Percentiles rank a stretch among this genome's conserved stretches.
phyloP scores from a whole-genome alignment of 192 early-diverging fungal species.

The Coemansia sp. region DNA sequence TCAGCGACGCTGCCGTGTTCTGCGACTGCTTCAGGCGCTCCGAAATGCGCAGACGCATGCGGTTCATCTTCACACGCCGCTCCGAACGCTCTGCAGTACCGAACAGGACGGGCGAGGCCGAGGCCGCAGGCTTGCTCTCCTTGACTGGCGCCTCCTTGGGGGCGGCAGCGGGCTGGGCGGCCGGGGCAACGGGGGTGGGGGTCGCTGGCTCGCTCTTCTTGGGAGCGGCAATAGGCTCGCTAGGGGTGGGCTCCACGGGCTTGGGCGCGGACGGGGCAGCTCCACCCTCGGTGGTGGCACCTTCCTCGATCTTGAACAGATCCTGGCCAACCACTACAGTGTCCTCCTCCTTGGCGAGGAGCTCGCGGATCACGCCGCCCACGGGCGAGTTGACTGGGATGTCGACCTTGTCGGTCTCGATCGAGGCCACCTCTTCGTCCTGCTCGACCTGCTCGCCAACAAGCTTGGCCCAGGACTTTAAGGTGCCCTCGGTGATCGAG shows the following conservation, averaged over 20 bases:
- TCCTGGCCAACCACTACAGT: conserved; percentile 88
- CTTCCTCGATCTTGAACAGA: conserved; percentile 86
- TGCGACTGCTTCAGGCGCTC: conserved; percentile 96
- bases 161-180: conserved; percentile 27
- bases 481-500: conserved; percentile 96
- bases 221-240: conserved; percentile 36
- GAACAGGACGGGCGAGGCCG: conserved; percentile 21
- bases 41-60: conserved; percentile 93
- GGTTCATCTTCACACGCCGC: conserved; percentile 89
- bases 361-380: conserved; percentile 81
- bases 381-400: conserved; percentile 96
- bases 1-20: conserved; percentile 93
- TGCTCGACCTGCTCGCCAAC: conserved; percentile 91
- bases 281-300: conserved; percentile 46
- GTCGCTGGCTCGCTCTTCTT: conserved; percentile 41
- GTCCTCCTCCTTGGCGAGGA: conserved; percentile 82
- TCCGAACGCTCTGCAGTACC: conserved; percentile 36
- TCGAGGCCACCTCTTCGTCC: conserved; percentile 95
- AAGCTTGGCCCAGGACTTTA: conserved; percentile 95
- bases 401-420: conserved; percentile 99
- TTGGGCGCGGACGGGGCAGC: conserved; percentile 48
- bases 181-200: conserved; percentile 43
- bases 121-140: conserved; percentile 18
- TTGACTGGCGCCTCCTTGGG: conserved; percentile 17
- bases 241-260: conserved; percentile 10